A percentile compares a stretch with the other conserved stretches of the same genome.
Conservation (phyloP, 2,329 filamentous ascomycete species). For the Fusarium secorum region DNA sequence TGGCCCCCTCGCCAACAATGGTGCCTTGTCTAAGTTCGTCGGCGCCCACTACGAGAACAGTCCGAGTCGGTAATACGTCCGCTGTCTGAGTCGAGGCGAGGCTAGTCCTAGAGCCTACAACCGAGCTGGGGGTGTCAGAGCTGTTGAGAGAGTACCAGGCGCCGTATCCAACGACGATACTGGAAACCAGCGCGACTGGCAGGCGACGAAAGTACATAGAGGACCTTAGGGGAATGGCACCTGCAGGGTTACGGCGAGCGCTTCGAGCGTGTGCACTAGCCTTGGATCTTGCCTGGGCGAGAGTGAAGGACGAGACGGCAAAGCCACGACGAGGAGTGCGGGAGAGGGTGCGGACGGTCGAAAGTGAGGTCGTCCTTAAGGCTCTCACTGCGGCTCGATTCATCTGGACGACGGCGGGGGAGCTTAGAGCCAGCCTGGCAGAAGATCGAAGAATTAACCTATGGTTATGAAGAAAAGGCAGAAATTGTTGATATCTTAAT, state of each 20-base stretch:
- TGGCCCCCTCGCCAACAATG: constrained; percentile 82
- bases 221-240: constrained; percentile 63
- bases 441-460: background rate
- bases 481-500: background rate
- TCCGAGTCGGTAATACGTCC: constrained; percentile 62
- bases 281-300: constrained; percentile 65
- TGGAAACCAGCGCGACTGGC: constrained; percentile 71
- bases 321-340: constrained; percentile 56
- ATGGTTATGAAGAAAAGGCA: background rate
- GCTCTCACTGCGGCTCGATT: constrained; percentile 75
- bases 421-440: constrained; percentile 25
- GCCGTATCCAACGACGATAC: constrained; percentile 74
- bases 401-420: constrained; percentile 60
- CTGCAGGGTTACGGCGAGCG: constrained; percentile 45
- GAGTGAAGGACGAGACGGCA: constrained; percentile 60
- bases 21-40: constrained; percentile 90
- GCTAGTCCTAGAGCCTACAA: constrained; percentile 48
- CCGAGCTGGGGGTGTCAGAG: constrained; percentile 46
- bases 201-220: constrained; percentile 80
- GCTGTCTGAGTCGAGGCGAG: constrained; percentile 52
- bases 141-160: constrained; percentile 76
- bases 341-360: constrained; percentile 65
- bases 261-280: constrained; percentile 52
- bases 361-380: constrained; percentile 73
- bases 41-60: constrained; percentile 85